Conservation (phyloP, 345 rosid species). For the Salix caprea region DNA sequence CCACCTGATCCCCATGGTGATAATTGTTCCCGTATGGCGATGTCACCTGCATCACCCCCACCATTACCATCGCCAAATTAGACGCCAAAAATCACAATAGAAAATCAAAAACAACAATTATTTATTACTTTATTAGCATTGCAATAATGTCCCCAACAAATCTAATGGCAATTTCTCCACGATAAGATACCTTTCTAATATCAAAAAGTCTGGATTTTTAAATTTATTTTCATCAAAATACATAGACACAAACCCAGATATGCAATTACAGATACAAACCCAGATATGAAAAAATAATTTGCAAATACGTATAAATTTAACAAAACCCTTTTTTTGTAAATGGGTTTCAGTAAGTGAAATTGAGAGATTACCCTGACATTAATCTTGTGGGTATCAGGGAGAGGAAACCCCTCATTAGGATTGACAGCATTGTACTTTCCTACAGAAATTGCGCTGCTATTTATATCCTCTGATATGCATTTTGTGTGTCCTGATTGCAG, state of each 20-base stretch:
- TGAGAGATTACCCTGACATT: constrained; percentile 43
- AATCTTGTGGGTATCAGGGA: constrained; percentile 58
- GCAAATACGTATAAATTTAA: background rate
- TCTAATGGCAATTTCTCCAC: too few relatives aligned
- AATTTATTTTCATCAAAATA: background rate
- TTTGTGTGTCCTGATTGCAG: constrained; percentile 52
- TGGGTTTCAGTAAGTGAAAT: background rate
- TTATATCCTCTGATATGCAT: constrained; percentile 86
- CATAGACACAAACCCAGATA: background rate
- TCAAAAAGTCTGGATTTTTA: too few relatives aligned
- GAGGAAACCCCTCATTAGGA: constrained; percentile 46
- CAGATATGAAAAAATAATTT: background rate
- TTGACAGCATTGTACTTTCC: constrained; percentile 59
- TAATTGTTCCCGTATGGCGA: constrained; percentile 53
- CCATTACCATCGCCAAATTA: constrained; percentile 6
- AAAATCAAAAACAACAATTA: background rate
- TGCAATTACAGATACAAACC: background rate
- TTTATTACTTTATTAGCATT: too few relatives aligned
- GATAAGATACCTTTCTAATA: too few relatives aligned
- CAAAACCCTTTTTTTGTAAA: background rate
- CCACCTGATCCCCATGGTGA: constrained; percentile 53
- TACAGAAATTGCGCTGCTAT: constrained; percentile 50
- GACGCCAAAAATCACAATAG: background rate
- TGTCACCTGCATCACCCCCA: constrained; percentile 39
- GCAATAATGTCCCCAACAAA: too few relatives aligned